Conservation (phyloP, 2,329 filamentous ascomycete genomes). For the Penicillium sp. region DNA sequence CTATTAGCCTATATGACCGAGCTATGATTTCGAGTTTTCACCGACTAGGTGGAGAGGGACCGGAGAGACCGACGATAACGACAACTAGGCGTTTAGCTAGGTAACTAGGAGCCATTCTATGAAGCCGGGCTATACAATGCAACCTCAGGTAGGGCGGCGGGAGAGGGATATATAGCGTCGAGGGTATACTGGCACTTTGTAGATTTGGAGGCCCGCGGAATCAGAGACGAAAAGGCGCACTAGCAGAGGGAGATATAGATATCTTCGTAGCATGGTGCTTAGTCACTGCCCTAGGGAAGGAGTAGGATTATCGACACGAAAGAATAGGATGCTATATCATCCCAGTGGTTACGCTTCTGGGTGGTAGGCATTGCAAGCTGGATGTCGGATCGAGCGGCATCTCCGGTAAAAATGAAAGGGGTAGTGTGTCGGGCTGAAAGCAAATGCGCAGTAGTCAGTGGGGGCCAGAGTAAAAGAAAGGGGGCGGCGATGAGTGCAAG, state of each 20-base stretch:
- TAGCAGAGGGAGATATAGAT: conserved; percentile 1
- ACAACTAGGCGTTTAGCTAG: no score
- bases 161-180: conserved; percentile 6
- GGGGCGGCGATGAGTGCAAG: neutral
- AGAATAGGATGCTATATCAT: neutral
- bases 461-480: conserved; percentile 3
- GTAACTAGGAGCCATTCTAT: neutral
- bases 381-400: conserved; percentile 1
- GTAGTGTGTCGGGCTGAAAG: conserved; percentile 11
- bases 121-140: conserved; percentile 13
- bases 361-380: neutral
- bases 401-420: conserved; percentile 3
- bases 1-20: no score
- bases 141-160: conserved; percentile 11
- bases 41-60: no score
- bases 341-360: neutral
- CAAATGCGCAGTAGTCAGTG: neutral
- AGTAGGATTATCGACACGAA: conserved; percentile 1
- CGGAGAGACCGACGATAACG: no score
- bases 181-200: neutral
- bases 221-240: conserved; percentile 3
- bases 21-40: no score
- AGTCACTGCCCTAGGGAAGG: conserved; percentile 2
- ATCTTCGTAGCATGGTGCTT: neutral
- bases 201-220: neutral